phyloP scores from a whole-genome alignment of 495 filamentous ascomycete genomes.

The Tricharina praecox region DNA sequence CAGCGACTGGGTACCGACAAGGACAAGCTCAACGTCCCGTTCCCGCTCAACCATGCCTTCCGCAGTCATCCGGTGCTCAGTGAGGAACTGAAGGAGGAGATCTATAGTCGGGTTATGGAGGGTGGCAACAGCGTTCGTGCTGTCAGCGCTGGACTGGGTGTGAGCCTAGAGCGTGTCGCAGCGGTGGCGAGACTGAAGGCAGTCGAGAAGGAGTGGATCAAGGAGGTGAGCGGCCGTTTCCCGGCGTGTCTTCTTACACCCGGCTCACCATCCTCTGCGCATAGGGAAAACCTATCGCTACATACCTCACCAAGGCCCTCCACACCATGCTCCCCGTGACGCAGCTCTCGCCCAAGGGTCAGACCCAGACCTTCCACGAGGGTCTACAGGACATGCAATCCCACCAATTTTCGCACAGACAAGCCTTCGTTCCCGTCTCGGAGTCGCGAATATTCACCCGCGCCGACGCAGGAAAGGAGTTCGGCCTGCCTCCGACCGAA shows the following conservation, averaged over 20 bases:
- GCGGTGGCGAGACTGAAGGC: conserved; percentile 78
- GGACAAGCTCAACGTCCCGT: conserved; percentile 34
- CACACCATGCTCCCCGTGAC: conserved; percentile 62
- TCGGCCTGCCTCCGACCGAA: conserved; percentile 71
- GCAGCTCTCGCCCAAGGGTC: conserved; percentile 21
- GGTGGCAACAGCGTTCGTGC: conserved; percentile 51
- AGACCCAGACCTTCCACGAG: conserved; percentile 40
- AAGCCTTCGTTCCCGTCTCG: conserved; percentile 78
- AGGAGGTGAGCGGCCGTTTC: conserved; percentile 41
- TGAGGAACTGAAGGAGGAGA: conserved; percentile 54
- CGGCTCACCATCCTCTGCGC: no score
- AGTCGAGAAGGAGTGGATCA: conserved; percentile 60
- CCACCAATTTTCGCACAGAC: conserved; percentile 58
- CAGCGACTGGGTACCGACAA: conserved; percentile 6
- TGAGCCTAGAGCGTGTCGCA: conserved; percentile 74
- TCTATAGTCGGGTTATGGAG: conserved; percentile 49
- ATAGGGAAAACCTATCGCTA: conserved; percentile 61
- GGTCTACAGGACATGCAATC: conserved; percentile 80
- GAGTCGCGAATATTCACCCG: conserved; percentile 85
- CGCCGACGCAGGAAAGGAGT: conserved; percentile 72
- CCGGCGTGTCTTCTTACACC: no score
- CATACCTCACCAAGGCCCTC: conserved; percentile 58
- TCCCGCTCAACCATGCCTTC: conserved; percentile 61
- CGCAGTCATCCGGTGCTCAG: conserved; percentile 56
- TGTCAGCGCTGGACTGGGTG: conserved; percentile 58